Conservation (phyloP, 345 rosid genomes). For the Capsella bursapastoris region DNA sequence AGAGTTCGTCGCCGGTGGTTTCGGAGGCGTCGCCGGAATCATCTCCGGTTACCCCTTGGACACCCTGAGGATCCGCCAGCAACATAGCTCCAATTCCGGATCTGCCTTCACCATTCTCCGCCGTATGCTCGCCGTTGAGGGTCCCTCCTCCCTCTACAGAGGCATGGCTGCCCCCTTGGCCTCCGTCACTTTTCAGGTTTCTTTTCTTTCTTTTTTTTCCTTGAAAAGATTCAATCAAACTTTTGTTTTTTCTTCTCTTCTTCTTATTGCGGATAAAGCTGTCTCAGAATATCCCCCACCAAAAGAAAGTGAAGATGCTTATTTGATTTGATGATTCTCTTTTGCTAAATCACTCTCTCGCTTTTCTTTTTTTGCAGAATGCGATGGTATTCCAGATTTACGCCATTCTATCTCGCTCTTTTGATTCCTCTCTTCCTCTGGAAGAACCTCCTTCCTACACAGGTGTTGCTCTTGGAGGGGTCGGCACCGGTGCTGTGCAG, state of each 20-base stretch:
- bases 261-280: not conserved
- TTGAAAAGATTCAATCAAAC: not conserved
- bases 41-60: conserved; percentile 92
- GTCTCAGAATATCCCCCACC: conserved; percentile 3
- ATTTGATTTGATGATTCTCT: too few relatives aligned
- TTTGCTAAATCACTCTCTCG: too few relatives aligned
- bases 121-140: conserved; percentile 60
- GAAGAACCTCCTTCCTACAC: conserved; percentile 79
- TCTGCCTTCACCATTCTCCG: conserved; percentile 78
- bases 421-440: conserved; percentile 54
- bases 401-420: conserved; percentile 78
- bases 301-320: not conserved
- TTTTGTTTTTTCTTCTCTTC: too few relatives aligned
- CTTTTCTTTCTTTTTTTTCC: not conserved
- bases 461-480: conserved; percentile 83
- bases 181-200: conserved; percentile 90
- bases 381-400: conserved; percentile 94
- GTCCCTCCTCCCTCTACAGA: conserved; percentile 74
- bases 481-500: conserved; percentile 85
- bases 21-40: conserved; percentile 94
- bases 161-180: conserved; percentile 97
- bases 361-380: conserved; percentile 53
- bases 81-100: conserved; percentile 68
- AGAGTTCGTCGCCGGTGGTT: conserved; percentile 93
- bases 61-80: conserved; percentile 78